Evolutionary conservation across 331 rosid genomes (phyloP), one percentile per base, ranked within the genome.

Genomic region (Cydonia oblonga): DNA sequence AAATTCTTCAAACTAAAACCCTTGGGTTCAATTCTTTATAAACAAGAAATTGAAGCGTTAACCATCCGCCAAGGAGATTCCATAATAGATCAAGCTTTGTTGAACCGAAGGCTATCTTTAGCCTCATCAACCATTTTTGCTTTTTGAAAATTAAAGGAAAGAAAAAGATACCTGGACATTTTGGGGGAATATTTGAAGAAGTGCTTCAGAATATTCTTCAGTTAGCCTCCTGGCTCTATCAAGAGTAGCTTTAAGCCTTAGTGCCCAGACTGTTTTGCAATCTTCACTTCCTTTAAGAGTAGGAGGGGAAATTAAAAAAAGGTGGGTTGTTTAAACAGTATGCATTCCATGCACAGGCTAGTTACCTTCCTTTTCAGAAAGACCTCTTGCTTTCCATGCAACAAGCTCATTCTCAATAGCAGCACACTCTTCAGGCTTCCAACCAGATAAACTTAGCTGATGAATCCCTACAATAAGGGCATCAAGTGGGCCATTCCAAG

Each of bases 211-310:
- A 76, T 95, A 95, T 79, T 89, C 96, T 87, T 95, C 96, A 15
- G 97, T 95, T 63, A 95, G 88, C 87, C 99, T 88, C 79, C 92
- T 90, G 29, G 96, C 85, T 81, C 99, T 88, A 79, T 95, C 97
- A 74, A 95, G 97, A 66, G 97, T 91, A 74, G 96, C 93, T 84
- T 95, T 95, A 66, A 88, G 93, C 84, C 96, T 86, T 85, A 91
- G 80, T 49, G 91, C 83, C 99, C 97, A 95, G 71, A 91, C 83
- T 46, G 42, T 91, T 84, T 79, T 88, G 44, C 99, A 97, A 88
- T 91, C 99, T 84, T 95, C 99, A 80, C 80, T 89, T 64, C 93
- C 99, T 93, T 78, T 35, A 79, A 52, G n/a, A 69, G 72, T 19
- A n/a, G 69, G 52, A 71, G 69, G 28, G 28, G 63, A 56, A 38